Conservation (phyloP, 2,329 filamentous ascomycete genomes). For the Xylariaceae sp. region DNA sequence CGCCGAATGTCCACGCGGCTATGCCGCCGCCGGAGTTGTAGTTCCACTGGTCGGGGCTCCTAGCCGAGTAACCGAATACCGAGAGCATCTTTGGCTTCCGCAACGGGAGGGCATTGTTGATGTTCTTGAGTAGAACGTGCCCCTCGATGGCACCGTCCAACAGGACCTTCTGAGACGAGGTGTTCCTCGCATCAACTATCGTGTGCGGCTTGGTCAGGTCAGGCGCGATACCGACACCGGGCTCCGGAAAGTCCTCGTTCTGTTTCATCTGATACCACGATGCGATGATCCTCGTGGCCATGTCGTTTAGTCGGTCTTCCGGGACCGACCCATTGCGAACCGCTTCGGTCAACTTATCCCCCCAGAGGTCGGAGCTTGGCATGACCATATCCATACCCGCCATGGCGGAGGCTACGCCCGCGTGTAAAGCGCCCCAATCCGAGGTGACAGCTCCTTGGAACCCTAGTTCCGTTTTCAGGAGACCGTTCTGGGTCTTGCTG, state of each 20-base stretch:
- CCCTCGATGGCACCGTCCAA: constrained; percentile 64
- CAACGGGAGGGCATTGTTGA: constrained; percentile 57
- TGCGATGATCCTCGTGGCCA: constrained; percentile 58
- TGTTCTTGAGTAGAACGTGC: constrained; percentile 67
- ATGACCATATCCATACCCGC: constrained; percentile 61
- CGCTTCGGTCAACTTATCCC: constrained; percentile 57
- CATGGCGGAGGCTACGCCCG: constrained; percentile 55
- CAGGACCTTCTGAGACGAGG: constrained; percentile 44
- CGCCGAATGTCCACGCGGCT: constrained; percentile 45
- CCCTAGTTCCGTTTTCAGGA: constrained; percentile 52
- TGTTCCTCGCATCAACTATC: constrained; percentile 58
- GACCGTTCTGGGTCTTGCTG: constrained; percentile 56
- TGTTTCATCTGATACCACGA: constrained; percentile 61
- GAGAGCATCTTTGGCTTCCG: constrained; percentile 54
- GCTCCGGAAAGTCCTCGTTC: constrained; percentile 48
- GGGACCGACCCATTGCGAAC: constrained; percentile 64
- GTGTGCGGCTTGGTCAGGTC: constrained; percentile 53
- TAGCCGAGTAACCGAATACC: constrained; percentile 64
- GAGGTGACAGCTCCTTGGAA: constrained; percentile 56
- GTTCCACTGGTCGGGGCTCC: constrained; percentile 46
- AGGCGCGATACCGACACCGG: constrained; percentile 55
- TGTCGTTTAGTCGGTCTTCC: constrained; percentile 60
- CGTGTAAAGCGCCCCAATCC: constrained; percentile 61
- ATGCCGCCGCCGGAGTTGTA: constrained; percentile 43
- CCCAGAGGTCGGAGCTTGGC: constrained; percentile 45